phyloP scores from a whole-genome alignment of 768 basidiomycete species.

The Suillus occidentalis region DNA sequence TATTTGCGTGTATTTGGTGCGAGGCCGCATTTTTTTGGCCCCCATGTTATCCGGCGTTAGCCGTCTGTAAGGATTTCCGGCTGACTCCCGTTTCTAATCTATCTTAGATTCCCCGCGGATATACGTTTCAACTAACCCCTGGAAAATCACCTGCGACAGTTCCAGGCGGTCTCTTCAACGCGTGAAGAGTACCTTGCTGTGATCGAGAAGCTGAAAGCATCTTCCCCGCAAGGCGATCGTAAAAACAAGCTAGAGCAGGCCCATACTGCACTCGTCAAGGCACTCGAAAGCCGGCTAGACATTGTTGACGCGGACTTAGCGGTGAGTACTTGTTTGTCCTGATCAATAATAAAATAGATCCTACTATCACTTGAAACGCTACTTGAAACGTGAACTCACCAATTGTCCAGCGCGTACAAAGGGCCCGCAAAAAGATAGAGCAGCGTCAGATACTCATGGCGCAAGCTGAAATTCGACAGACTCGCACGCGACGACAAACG shows the following conservation, averaged over 20 bases:
- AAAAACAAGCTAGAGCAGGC: slow-evolving; percentile 59
- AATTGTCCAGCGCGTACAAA: slow-evolving; percentile 62
- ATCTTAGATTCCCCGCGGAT: slow-evolving; percentile 79
- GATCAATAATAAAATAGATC: slow-evolving; percentile 12
- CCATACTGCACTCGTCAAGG: slow-evolving; percentile 61
- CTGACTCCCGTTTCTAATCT: slow-evolving; percentile 32
- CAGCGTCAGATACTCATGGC: slow-evolving; percentile 63
- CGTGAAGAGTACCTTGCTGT: slow-evolving; percentile 69
- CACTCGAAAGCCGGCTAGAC: slow-evolving; percentile 64
- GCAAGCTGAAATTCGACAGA: slow-evolving; percentile 77
- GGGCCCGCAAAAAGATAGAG: slow-evolving; percentile 67
- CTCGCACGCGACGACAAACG: slow-evolving; percentile 72
- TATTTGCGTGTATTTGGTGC: slow-evolving; percentile 79
- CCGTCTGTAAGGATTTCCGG: slow-evolving; percentile 34
- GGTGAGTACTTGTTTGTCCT: slow-evolving; percentile 48
- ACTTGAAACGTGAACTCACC: slow-evolving; percentile 23
- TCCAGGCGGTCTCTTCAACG: slow-evolving; percentile 69
- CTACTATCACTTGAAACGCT: slow-evolving; percentile 15
- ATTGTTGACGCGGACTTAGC: slow-evolving; percentile 66
- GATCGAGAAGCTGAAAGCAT: slow-evolving; percentile 59
- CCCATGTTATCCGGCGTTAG: slow-evolving; percentile 38
- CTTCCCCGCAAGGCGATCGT: slow-evolving; percentile 45
- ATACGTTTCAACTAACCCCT: slow-evolving; percentile 85
- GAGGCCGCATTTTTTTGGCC: slow-evolving; percentile 46
- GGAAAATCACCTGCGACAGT: slow-evolving; percentile 83